Percentiles rank a stretch among this genome's conserved stretches.
phyloP scores from a whole-genome alignment of 108 stramenopile genomes.

The Nitzschia inconspicua region DNA sequence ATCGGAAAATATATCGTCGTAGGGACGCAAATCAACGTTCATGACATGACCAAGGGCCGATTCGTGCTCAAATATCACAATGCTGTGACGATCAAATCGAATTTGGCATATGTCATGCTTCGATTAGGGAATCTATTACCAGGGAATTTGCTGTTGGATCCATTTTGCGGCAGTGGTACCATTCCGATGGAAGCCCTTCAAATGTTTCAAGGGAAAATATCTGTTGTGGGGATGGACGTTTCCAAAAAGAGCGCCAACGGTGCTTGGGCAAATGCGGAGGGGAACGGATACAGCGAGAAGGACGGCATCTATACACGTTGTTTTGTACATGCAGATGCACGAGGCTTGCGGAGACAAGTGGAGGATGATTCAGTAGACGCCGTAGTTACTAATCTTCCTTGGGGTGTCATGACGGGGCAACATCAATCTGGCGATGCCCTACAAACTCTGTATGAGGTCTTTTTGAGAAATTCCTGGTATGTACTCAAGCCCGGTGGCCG shows the following conservation, averaged over 20 bases:
- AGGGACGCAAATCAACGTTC: slow-evolving; percentile 63
- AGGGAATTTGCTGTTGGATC: slow-evolving; percentile 63
- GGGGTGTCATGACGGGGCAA: slow-evolving; percentile 69
- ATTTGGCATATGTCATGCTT: slow-evolving; percentile 66
- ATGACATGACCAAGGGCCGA: slow-evolving; percentile 56
- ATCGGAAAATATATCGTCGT: slow-evolving; percentile 47
- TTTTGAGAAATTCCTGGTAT: slow-evolving; percentile 65
- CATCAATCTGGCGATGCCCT: slow-evolving; percentile 53
- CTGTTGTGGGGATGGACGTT: slow-evolving; percentile 64
- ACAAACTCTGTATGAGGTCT: slow-evolving; percentile 70
- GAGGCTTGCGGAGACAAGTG: slow-evolving; percentile 49
- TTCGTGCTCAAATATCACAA: slow-evolving; percentile 65
- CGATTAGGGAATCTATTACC: slow-evolving; percentile 45
- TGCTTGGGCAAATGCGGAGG: slow-evolving; percentile 54
- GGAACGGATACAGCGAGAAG: slow-evolving; percentile 37
- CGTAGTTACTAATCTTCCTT: slow-evolving; percentile 61
- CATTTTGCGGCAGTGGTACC: slow-evolving; percentile 81
- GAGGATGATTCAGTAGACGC: slow-evolving; percentile 55
- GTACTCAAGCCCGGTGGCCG: slow-evolving; percentile 49
- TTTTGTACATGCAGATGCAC: slow-evolving; percentile 61
- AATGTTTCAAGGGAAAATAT: slow-evolving; percentile 31
- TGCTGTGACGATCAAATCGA: slow-evolving; percentile 70
- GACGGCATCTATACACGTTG: slow-evolving; percentile 29
- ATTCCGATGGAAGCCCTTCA: slow-evolving; percentile 76
- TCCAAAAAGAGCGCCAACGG: slow-evolving; percentile 50